Conservation (phyloP, 345 rosid species). For the Camelina neglecta region DNA sequence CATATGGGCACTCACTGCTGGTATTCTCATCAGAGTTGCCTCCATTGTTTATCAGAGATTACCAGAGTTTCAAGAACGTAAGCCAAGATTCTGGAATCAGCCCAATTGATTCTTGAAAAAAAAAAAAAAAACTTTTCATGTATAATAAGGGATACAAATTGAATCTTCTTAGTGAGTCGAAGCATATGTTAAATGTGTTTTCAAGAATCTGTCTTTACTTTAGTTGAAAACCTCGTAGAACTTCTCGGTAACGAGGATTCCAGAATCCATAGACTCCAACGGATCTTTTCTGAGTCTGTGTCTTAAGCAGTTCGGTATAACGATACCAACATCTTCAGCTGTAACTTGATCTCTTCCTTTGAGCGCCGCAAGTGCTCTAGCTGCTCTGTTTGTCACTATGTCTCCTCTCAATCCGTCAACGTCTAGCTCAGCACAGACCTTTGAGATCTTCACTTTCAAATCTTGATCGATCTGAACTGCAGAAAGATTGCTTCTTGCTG, state of each 20-base stretch:
- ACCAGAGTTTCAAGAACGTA: slow-evolving; percentile 62
- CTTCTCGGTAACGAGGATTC: slow-evolving; percentile 82
- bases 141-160: background rate
- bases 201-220: slow-evolving; percentile 36
- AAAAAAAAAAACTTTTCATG: slow-evolving; percentile 15
- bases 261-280: slow-evolving; percentile 88
- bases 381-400: slow-evolving; percentile 87
- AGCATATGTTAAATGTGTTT: slow-evolving; percentile 21
- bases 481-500: slow-evolving; percentile 68
- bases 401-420: slow-evolving; percentile 96
- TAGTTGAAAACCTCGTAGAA: slow-evolving; percentile 82
- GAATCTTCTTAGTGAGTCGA: background rate
- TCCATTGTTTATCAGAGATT: slow-evolving; percentile 55
- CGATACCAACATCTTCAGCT: slow-evolving; percentile 87
- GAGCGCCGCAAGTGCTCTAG: slow-evolving; percentile 85
- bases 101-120: slow-evolving; percentile 18
- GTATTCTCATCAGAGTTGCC: slow-evolving; percentile 61
- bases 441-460: slow-evolving; percentile 86
- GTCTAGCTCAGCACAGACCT: slow-evolving; percentile 88
- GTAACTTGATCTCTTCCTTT: slow-evolving; percentile 80
- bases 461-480: slow-evolving; percentile 78
- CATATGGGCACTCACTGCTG: slow-evolving; percentile 80
- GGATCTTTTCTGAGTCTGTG: slow-evolving; percentile 97
- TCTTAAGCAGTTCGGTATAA: slow-evolving; percentile 89
- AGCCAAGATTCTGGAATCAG: slow-evolving; percentile 56